These are phyloP conservation scores for Ogataea pilisensis DNA, from an alignment of 805 yeast genomes.

Conservation along the genomic window DNA sequence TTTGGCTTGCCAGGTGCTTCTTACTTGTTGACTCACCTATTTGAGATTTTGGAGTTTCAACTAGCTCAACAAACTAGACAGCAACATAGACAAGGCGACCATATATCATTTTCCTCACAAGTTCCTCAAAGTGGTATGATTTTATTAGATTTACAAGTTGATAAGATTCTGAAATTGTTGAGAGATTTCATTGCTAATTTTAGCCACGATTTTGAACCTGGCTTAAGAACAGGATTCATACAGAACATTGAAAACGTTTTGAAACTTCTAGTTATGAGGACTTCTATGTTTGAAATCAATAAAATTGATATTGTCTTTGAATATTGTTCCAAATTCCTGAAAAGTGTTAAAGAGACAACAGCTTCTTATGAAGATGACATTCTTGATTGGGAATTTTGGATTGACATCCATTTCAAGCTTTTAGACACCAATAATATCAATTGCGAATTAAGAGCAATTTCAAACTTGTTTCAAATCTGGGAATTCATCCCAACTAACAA, in stretches of 20 bases:
- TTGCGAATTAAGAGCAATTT: slow-evolving; percentile 57
- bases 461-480: slow-evolving; percentile 73
- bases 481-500: slow-evolving; percentile 47
- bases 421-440: slow-evolving; percentile 59
- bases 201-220: slow-evolving; percentile 27
- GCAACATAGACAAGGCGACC: slow-evolving; percentile 5
- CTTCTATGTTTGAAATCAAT: slow-evolving; percentile 21
- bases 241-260: slow-evolving; percentile 21
- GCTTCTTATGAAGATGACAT: slow-evolving; percentile 11
- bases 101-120: no score
- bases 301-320: slow-evolving; percentile 24
- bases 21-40: slow-evolving; percentile 42
- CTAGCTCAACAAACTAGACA: slow-evolving; percentile 12
- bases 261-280: slow-evolving; percentile 21
- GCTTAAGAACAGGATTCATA: slow-evolving; percentile 19
- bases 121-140: slow-evolving; percentile 2
- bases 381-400: slow-evolving; percentile 78
- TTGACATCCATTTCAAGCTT: slow-evolving; percentile 53
- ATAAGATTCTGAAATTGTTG: slow-evolving; percentile 31
- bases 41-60: slow-evolving; percentile 34
- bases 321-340: slow-evolving; percentile 21
- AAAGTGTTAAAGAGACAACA: slow-evolving; percentile 13
- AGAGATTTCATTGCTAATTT: slow-evolving; percentile 34
- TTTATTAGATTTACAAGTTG: slow-evolving; percentile 21
- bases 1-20: slow-evolving; percentile 42